Evolutionary conservation across 306 rosid genomes (phyloP).

Genomic region (Echinosophora koreensis): DNA sequence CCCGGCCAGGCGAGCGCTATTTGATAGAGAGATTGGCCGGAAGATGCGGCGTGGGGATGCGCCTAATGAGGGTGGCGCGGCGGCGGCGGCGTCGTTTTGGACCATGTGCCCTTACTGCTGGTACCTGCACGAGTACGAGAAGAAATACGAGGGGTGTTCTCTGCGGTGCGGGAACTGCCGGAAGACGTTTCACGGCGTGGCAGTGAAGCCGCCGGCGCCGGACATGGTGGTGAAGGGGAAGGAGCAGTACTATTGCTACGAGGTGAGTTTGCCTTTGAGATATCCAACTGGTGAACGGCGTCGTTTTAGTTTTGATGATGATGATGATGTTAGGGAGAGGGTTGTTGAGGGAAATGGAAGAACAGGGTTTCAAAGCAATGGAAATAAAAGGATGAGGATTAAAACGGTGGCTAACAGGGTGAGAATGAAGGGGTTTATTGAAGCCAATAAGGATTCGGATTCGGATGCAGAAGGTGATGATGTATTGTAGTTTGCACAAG

Average conservation of each 20-base stretch:
- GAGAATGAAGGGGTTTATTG: slow-evolving; percentile 30
- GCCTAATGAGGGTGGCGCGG: background rate
- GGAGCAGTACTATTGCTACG: slow-evolving; percentile 59
- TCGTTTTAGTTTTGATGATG: background rate
- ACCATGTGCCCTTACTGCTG: slow-evolving; percentile 82
- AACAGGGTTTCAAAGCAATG: slow-evolving; percentile 7
- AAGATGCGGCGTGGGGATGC: background rate
- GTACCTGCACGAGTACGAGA: slow-evolving; percentile 64
- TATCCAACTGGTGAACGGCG: slow-evolving; percentile 13
- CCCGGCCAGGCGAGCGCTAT: slow-evolving; percentile 38
- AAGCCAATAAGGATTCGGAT: slow-evolving; percentile 4
- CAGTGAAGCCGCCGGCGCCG: slow-evolving; percentile 57
- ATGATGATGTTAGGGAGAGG: background rate
- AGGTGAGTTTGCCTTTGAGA: slow-evolving; percentile 49
- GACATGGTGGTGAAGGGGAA: slow-evolving; percentile 58
- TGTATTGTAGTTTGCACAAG: slow-evolving; percentile 27
- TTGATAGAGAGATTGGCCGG: slow-evolving; percentile 29
- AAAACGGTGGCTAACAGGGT: slow-evolving; percentile 56
- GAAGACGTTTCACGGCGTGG: slow-evolving; percentile 70
- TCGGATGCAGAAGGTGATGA: slow-evolving; percentile 20
- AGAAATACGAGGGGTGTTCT: slow-evolving; percentile 58
- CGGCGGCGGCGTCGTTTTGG: slow-evolving; percentile 58
- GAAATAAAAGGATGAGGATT: slow-evolving; percentile 48
- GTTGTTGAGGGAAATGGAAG: background rate
- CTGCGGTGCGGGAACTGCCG: slow-evolving; percentile 65